These are phyloP conservation scores for Cryomyces antarcticus DNA, from an alignment of 495 filamentous ascomycete genomes.

Conservation along the genomic window DNA sequence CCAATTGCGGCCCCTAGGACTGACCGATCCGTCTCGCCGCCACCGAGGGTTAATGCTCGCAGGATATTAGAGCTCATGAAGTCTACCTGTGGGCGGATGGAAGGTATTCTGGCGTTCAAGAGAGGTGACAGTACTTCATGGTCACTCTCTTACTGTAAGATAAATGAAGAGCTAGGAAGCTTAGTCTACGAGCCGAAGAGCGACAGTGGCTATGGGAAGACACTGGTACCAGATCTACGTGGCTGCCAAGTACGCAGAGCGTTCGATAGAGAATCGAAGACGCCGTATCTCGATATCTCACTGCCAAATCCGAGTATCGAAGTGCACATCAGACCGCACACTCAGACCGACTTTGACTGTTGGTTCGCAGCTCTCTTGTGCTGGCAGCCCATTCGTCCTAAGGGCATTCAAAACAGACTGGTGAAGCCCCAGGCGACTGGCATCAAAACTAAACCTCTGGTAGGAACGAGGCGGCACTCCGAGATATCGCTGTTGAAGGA, in stretches of 20 bases:
- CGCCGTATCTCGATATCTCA: slow-evolving; percentile 62
- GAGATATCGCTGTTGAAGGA: slow-evolving; percentile 46
- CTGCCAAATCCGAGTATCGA: slow-evolving; percentile 47
- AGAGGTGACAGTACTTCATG: slow-evolving; percentile 31
- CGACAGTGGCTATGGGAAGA: slow-evolving; percentile 34
- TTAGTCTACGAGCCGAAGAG: slow-evolving; percentile 43
- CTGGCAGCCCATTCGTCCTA: slow-evolving; percentile 78
- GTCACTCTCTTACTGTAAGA: slow-evolving; percentile 40
- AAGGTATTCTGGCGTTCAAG: slow-evolving; percentile 46
- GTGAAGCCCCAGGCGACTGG: slow-evolving; percentile 33
- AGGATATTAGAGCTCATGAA: slow-evolving; percentile 49
- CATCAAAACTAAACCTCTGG: slow-evolving; percentile 12
- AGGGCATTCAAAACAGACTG: slow-evolving; percentile 53
- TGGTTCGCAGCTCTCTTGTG: slow-evolving; percentile 88
- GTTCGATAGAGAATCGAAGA: slow-evolving; percentile 38
- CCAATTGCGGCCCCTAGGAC: neutral
- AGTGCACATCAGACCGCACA: slow-evolving; percentile 54
- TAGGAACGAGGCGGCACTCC: slow-evolving; percentile 37
- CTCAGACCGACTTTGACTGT: slow-evolving; percentile 57
- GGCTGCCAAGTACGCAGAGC: slow-evolving; percentile 53
- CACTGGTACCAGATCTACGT: slow-evolving; percentile 59
- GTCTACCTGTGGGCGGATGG: slow-evolving; percentile 45
- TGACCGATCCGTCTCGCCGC: slow-evolving; percentile 1
- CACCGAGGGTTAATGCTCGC: slow-evolving; percentile 26
- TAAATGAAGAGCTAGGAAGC: slow-evolving; percentile 44